These are phyloP conservation scores for Paecilomyces fulvus DNA, from an alignment of 2,329 filamentous ascomycete genomes.

Conservation along the genomic window DNA sequence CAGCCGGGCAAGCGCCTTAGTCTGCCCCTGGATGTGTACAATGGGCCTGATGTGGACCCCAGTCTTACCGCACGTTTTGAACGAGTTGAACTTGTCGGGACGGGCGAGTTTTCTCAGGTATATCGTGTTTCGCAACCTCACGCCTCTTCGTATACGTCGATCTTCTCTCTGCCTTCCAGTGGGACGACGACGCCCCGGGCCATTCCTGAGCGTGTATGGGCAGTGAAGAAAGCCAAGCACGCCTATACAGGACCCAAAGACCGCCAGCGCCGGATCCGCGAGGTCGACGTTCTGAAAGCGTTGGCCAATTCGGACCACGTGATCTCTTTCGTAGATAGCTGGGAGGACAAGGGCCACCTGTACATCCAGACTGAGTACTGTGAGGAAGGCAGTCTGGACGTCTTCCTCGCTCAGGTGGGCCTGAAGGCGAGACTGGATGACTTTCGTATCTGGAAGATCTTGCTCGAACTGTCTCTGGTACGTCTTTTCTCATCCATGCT, in stretches of 20 bases:
- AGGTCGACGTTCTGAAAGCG: conserved; percentile 71
- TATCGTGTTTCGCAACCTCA: conserved; percentile 60
- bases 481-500: conserved; percentile 26
- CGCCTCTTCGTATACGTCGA: conserved; percentile 27
- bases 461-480: conserved; percentile 77
- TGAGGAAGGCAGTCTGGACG: conserved; percentile 82
- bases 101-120: conserved; percentile 88
- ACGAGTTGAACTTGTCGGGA: conserved; percentile 70
- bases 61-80: conserved; percentile 68
- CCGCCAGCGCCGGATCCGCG: conserved; percentile 72
- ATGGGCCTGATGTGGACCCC: conserved; percentile 66
- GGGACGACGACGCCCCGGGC: conserved; percentile 47
- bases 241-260: conserved; percentile 71
- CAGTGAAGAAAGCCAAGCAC: conserved; percentile 86
- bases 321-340: conserved; percentile 72
- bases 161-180: conserved; percentile 40
- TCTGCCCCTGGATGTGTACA: conserved; percentile 62
- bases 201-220: conserved; percentile 59
- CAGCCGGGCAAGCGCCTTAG: conserved; percentile 53
- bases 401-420: conserved; percentile 75
- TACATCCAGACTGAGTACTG: conserved; percentile 98
- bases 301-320: conserved; percentile 76
- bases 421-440: conserved; percentile 83
- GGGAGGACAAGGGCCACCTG: conserved; percentile 76
- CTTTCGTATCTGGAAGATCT: conserved; percentile 97